A percentile compares a stretch with the other conserved stretches of the same genome.
These are phyloP conservation scores for Austroboletus niveus DNA, from an alignment of 1,284 basidiomycete species.

Conservation along the genomic window DNA sequence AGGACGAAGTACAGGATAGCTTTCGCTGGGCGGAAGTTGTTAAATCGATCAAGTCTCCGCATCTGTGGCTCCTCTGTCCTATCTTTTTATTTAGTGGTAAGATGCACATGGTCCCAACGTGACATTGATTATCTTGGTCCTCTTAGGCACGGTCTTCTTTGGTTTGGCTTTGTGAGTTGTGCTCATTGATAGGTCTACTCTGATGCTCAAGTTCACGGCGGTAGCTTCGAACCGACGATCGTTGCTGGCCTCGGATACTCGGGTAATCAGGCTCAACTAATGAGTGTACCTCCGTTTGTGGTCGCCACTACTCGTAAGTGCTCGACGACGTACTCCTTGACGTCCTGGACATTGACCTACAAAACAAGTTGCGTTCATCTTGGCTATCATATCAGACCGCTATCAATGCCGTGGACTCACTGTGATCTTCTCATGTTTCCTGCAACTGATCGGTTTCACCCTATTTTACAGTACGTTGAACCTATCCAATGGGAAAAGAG, in stretches of 20 bases:
- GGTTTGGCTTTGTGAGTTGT: constrained; percentile 35
- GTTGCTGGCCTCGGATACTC: constrained; percentile 46
- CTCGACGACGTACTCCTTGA: neutral
- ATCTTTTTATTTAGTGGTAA: constrained; percentile 31
- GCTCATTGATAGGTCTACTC: neutral
- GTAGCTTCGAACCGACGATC: constrained; percentile 54
- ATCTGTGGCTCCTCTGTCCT: constrained; percentile 25
- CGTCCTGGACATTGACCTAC: neutral
- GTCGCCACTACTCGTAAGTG: constrained; percentile 41
- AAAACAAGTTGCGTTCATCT: constrained; percentile 34
- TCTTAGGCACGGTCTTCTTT: constrained; percentile 38
- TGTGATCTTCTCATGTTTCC: constrained; percentile 36
- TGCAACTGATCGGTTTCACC: constrained; percentile 45
- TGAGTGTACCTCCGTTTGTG: constrained; percentile 49
- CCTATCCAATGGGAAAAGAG: neutral
- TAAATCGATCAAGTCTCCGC: constrained; percentile 37
- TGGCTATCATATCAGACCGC: constrained; percentile 42
- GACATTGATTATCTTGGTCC: constrained; percentile 4
- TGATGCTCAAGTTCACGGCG: constrained; percentile 1
- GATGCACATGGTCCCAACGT: neutral
- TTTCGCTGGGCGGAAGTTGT: constrained; percentile 40
- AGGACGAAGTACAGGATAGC: constrained; percentile 32
- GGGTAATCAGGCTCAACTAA: constrained; percentile 45
- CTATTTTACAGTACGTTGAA: constrained; percentile 44
- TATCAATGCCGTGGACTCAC: constrained; percentile 45